Evolutionary conservation across 768 basidiomycete genomes (phyloP).

Genomic region (Gyrodon lividus): DNA sequence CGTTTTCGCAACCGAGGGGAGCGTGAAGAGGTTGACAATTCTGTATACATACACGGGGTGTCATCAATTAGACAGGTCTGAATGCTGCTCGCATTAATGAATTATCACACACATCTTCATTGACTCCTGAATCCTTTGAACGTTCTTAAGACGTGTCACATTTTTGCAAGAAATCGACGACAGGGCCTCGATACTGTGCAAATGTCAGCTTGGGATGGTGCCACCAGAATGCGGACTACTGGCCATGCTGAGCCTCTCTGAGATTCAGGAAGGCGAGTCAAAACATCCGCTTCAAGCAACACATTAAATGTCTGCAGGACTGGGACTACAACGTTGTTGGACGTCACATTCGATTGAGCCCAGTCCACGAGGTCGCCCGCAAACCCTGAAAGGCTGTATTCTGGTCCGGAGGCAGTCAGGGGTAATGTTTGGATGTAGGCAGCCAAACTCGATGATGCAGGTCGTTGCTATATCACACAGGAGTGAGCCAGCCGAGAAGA

Average conservation of each 20-base stretch:
- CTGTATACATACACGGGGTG: conserved; percentile 36
- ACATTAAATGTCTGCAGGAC: conserved; percentile 73
- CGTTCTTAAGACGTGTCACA: conserved; percentile 69
- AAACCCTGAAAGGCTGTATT: conserved; percentile 52
- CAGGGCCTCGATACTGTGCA: conserved; percentile 51
- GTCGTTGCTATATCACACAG: conserved; percentile 55
- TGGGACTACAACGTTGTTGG: conserved; percentile 80
- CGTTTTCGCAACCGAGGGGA: conserved; percentile 42
- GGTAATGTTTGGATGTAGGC: conserved; percentile 57
- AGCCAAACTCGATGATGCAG: conserved; percentile 60
- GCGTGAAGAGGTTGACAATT: conserved; percentile 59
- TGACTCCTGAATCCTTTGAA: conserved; percentile 75
- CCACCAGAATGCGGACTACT: conserved; percentile 24
- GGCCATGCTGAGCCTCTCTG: conserved; percentile 53
- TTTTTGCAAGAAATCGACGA: conserved; percentile 59
- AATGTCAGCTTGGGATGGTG: conserved; percentile 9
- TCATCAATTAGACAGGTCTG: conserved; percentile 15
- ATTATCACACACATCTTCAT: conserved; percentile 74
- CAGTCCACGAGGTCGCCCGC: conserved; percentile 56
- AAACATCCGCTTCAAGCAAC: conserved; percentile 65
- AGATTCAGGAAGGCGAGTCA: conserved; percentile 48
- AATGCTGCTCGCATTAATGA: conserved; percentile 13
- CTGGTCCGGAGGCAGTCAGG: conserved; percentile 26
- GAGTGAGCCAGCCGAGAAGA: conserved; percentile 16
- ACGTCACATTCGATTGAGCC: conserved; percentile 50